These are phyloP conservation scores for Pulveroboletus sp. DNA, from an alignment of 768 basidiomycete species.

Conservation along the genomic window DNA sequence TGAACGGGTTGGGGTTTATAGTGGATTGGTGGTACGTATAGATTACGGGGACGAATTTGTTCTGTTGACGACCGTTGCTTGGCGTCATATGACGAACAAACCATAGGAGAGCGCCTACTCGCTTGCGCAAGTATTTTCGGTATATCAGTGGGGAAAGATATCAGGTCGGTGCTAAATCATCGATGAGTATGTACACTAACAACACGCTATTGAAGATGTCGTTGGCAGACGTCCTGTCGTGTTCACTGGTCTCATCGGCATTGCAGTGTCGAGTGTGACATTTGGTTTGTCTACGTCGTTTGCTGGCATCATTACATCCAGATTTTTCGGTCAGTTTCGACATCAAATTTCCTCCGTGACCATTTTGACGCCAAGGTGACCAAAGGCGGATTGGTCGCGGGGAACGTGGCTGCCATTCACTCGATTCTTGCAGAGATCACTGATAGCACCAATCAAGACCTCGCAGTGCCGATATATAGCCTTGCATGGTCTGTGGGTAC, in stretches of 20 bases:
- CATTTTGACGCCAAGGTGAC: background rate
- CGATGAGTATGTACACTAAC: too few relatives aligned
- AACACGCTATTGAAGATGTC: too few relatives aligned
- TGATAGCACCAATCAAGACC: slow-evolving; percentile 11
- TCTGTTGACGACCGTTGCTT: background rate
- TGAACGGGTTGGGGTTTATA: slow-evolving; percentile 60
- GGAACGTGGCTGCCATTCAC: slow-evolving; percentile 8
- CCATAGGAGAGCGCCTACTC: slow-evolving; percentile 60
- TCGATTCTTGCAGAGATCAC: slow-evolving; percentile 11
- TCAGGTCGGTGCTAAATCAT: slow-evolving; percentile 52
- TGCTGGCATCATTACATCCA: background rate
- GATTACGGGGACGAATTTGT: slow-evolving; percentile 8
- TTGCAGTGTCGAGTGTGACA: background rate
- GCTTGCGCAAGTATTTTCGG: slow-evolving; percentile 53
- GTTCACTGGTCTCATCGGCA: slow-evolving; percentile 1
- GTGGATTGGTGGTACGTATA: slow-evolving; percentile 50
- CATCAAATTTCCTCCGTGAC: background rate
- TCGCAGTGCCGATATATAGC: slow-evolving; percentile 14
- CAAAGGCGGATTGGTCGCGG: slow-evolving; percentile 9
- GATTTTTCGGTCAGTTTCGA: slow-evolving; percentile 8
- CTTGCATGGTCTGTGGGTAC: slow-evolving; percentile 5
- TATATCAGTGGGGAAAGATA: slow-evolving; percentile 57
- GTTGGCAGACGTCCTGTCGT: slow-evolving; percentile 5
- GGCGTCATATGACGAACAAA: background rate
- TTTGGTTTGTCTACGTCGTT: slow-evolving; percentile 14